Evolutionary conservation across 225 moss, liverwort and hornwort genomes (phyloP), one percentile per base, ranked within the genome.

Genomic region (Sphagnum contortum): DNA sequence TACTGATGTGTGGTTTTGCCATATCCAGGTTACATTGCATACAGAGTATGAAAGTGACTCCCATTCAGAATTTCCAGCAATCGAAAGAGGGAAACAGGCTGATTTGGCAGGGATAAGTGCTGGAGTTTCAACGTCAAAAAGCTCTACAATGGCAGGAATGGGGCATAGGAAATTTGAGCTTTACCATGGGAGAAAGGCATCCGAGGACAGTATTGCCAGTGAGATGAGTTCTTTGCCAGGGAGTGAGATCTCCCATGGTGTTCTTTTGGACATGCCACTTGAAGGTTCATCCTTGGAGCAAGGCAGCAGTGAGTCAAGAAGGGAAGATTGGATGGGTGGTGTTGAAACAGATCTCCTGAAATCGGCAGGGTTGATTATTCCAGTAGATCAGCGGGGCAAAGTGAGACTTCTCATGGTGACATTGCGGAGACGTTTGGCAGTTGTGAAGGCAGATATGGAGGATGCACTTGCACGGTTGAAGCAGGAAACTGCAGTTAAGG

Each of bases 401-500:
- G 86, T 84, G 73, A 89, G 79, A 57, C 85, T 89, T 75, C 83
- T 91, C 59, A 68, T 98, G 67, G 64, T 78, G 59, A 68, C 87
- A 63, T 77, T 98, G 79, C 93, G 89, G 79, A 79, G 90, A 72
- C 89, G 91, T 29, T 55, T 91, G 48, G 70, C 81, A n/a, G 82
- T 78, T 71, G 89, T 85, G 7, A 93, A 93, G 81, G 79, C 86
- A 57, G 98, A 98, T 56, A 93, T 87, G 80, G 98, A 98, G 70
- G 93, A 98, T 70, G 72, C 91, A 61, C 78, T 86, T 69, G 93
- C 86, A 59, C 90, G 98, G 52, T 53, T 89, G 83, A 87, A 83
- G 64, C 98, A 98, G 77, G 98, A 98, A 81, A 98, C 91, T 70
- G 89, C 93, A 57, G 91, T 98, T 29, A 98, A 98, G 77, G 98